phyloP scores from a whole-genome alignment of 108 stramenopile genomes.

The Aurantiochytrium sp. region DNA sequence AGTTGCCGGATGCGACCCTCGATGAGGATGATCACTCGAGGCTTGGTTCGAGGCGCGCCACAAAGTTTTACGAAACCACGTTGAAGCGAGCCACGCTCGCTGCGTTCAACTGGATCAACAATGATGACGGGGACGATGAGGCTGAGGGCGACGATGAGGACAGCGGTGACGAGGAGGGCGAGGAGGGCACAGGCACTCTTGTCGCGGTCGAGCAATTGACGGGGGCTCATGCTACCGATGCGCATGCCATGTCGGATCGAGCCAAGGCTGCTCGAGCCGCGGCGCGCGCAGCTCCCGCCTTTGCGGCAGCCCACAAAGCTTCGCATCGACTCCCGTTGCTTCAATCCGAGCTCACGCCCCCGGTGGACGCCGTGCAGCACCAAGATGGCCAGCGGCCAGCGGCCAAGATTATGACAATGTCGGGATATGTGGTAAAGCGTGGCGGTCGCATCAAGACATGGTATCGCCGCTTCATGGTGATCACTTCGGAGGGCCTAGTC shows the following conservation, averaged over 20 bases:
- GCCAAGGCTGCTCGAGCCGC: background rate
- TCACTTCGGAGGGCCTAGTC: background rate
- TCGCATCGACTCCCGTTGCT: background rate
- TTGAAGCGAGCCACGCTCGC: background rate
- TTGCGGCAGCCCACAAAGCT: background rate
- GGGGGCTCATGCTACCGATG: background rate
- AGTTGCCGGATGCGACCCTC: background rate
- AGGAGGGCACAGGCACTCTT: background rate
- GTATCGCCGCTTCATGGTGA: background rate
- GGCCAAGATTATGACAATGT: background rate
- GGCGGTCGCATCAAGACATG: slow-evolving; percentile 7
- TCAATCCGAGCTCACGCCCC: background rate
- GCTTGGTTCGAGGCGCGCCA: background rate
- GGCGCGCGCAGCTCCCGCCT: background rate
- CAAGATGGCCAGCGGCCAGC: background rate
- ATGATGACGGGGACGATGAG: background rate
- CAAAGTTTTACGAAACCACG: background rate
- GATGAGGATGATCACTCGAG: background rate
- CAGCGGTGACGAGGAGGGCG: background rate
- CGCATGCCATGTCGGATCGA: background rate
- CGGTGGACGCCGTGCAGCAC: no score
- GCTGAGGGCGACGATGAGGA: background rate
- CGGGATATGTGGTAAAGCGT: background rate
- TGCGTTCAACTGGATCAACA: background rate
- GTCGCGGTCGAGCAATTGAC: background rate